Base-by-base conservation (phyloP, 2,329 filamentous ascomycete species). In the Aspergillus cejpii region DNA sequence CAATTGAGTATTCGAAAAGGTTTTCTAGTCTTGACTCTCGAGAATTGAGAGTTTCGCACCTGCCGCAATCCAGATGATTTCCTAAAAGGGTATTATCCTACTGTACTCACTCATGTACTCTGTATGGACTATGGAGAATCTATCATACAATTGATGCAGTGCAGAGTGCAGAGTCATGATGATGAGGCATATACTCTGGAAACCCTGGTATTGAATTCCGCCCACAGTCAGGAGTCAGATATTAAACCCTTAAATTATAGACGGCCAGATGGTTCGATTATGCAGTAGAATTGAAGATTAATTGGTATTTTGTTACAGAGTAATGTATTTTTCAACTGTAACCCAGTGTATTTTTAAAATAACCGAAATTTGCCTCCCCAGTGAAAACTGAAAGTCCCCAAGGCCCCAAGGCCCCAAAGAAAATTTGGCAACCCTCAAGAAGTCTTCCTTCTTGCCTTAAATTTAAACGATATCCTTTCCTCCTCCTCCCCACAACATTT, bases 401-500 rank as follows among this genome's bases (percentile, higher is more conserved):
- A n/a, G n/a, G n/a, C n/a, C n/a, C n/a, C 36, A 23, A 44, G 15
- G 42, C 43, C 38, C 43, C 47, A 49, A 53, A 49, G 44, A 8
- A 43, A 40, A 43, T 17, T 17, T 11, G 17, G 17, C 17, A 10
- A 43, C 42, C 28, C 23, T 38, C 37, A 45, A 20, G 19, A 17
- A 23, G 7, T 14, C 29, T 39, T 42, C 44, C 41, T 43, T 14
- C 34, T 43, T 50, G 28, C 47, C 44, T 49, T 47, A 52, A 47
- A 50, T 50, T 52, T 50, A 50, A 52, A 54, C 48, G 50, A 52
- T 49, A 39, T 27, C 47, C 44, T 45, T 47, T 47, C 53, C 51
- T 50, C 53, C 44, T 44, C 49, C 49, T 51, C 49, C 50, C 49
- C 51, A 45, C 50, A 41, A 41, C 39, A 47, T 34, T 39, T 41